Evolutionary conservation across 768 basidiomycete species (phyloP), one percentile per base, ranked within the genome.

Genomic region (Pleurotus pulmonarius): DNA sequence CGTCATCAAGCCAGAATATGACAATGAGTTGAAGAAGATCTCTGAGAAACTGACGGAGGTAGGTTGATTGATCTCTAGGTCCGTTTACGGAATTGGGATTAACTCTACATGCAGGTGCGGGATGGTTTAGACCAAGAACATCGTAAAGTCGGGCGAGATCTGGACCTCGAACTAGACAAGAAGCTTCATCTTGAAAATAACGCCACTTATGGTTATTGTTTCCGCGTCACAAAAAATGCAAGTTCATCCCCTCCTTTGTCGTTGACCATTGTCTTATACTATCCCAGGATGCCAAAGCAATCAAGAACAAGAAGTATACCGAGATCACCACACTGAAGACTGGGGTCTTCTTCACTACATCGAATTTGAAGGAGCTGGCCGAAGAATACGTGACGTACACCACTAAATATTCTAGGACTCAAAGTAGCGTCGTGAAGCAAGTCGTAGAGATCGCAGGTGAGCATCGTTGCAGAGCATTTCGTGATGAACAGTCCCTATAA

Each of bases 121-220:
- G 92, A 94, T 65, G 83, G 82, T 0, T 73, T 99, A 15, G 93
- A 99, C 63, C 77, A 75, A 11, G 94, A 97, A 66, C 95, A 98
- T 68, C 70, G 75, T 5, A 64, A 75, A 1, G 87, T 85, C 0
- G 88, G 88, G 5, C 69, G 76, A 5, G 90, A 91, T 39, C 76
- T 98, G 5, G 81, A 78, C 7, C 63, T 99, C 8, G 94, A 96
- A 13, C 80, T 93, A 2, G 92, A 97, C 69, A 96, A 96, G 75
- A 98, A 98, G 73, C 71, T 98, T 9, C 97, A 98, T 69, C 75
- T 99, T 25, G 97, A 99, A 73, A 94, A 95, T 63, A 91, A 88
- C 53, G 80, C 82, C 56, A 82, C 85, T 1, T 92, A 96, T 65
- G 94, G 94, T 1, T 96, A 98, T 67, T 94, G 91, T 63, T 92